Base-by-base conservation (phyloP, 768 basidiomycete genomes). In the Ramaria sp. region DNA sequence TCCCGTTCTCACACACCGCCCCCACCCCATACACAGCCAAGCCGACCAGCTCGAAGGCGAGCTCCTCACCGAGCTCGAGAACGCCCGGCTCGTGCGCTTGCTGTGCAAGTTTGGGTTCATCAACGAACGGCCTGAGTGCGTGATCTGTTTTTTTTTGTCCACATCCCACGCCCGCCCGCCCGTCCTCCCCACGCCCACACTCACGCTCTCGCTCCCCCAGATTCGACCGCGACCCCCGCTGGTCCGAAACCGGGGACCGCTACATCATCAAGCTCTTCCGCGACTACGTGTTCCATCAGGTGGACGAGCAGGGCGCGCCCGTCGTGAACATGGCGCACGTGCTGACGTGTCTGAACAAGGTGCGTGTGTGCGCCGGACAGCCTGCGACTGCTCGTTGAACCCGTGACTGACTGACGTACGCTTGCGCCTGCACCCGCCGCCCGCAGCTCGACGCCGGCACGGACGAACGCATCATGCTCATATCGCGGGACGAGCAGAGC, bases 191-290 rank as follows among this genome's bases (percentile, higher is more conserved):
- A 27, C 27, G 27, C 27, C 5, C 27, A 27, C 27, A 5, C 27
- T 27, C 27, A 27, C 27, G 27, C 27, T 5, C n/a, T 6, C 13
- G 47, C 22, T n/a, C 1, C 9, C 4, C 0, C 50, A 94, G 92
- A 64, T 96, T 96, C 64, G 87, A 93, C n/a, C 85, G 88, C 42
- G 95, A 97, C 64, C 83, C 90, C 1, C 80, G 94, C 2, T 99
- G 96, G 96, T 93, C 94, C 12, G 96, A 99, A 67, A 98, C 96
- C 0, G 96, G 96, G 1, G 96, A 99, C 66, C 76, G 95, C 59
- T 99, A 99, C 68, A 91, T 98, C 67, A 80, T 99, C 75, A 97
- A 96, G 75, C 79, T 99, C 47, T 98, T 99, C 78, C 81, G 96
- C 17, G 96, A 99, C 69, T 94, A 89, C 63, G 93, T 99, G 24